These are phyloP conservation scores for Cladosporium sphaerospermum DNA, from an alignment of 2,329 filamentous ascomycete species.

Conservation along the genomic window DNA sequence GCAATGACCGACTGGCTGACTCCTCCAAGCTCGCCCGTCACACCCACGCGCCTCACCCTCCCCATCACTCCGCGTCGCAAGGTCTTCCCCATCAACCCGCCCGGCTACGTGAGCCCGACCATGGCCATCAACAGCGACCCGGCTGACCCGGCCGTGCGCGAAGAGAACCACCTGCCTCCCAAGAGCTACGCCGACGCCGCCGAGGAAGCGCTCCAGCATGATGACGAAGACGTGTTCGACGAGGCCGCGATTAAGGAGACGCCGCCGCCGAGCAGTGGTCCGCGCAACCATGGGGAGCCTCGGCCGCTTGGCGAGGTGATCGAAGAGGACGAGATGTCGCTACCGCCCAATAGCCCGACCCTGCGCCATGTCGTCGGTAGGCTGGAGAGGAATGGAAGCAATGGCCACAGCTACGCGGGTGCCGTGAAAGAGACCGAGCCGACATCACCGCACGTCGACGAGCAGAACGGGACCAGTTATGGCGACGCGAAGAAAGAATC, in stretches of 20 bases:
- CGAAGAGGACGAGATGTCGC: slow-evolving; percentile 25
- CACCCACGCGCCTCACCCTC: background rate
- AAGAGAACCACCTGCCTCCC: slow-evolving; percentile 33
- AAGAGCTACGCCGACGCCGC: slow-evolving; percentile 41
- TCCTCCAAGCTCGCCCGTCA: slow-evolving; percentile 5
- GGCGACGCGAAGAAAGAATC: slow-evolving; percentile 20
- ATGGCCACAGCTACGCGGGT: background rate
- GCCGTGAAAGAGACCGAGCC: slow-evolving; percentile 9
- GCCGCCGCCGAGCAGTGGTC: slow-evolving; percentile 20
- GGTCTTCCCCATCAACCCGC: slow-evolving; percentile 5
- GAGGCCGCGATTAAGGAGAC: slow-evolving; percentile 31
- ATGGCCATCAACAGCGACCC: slow-evolving; percentile 40
- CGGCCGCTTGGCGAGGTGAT: slow-evolving; percentile 30
- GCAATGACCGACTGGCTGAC: slow-evolving; percentile 8
- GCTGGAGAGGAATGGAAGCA: slow-evolving; percentile 4
- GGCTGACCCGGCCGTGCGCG: slow-evolving; percentile 34
- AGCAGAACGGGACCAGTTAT: slow-evolving; percentile 18
- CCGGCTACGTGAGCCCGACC: slow-evolving; percentile 9
- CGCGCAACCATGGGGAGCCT: slow-evolving; percentile 25
- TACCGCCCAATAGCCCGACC: slow-evolving; percentile 25
- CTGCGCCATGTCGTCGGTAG: slow-evolving; percentile 17
- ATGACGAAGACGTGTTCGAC: slow-evolving; percentile 15
- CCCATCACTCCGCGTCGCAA: slow-evolving; percentile 7
- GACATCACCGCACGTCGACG: slow-evolving; percentile 10
- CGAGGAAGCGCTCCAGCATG: slow-evolving; percentile 26